Base-by-base conservation (phyloP, 176 grass and related monocot genomes). In the Secale cereale region DNA sequence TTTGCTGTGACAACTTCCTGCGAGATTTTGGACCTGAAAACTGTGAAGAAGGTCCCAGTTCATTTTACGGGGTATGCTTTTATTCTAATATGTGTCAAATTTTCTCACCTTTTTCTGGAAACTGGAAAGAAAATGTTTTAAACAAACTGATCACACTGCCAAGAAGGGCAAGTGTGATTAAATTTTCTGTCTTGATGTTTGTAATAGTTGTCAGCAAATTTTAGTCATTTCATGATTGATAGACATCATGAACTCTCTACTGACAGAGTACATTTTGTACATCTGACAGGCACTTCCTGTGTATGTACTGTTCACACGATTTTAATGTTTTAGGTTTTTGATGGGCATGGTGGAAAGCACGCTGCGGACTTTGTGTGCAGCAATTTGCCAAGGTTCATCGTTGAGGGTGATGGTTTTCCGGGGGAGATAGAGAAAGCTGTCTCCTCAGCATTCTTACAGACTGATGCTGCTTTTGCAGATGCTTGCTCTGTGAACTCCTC, bases 331-430 rank as follows among this genome's bases (percentile, higher is more conserved):
- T 82, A 96, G 97, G 91, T 96, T 81, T 98, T 98, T 91, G 93
- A 98, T 81, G 97, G 97, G 60, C 97, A 98, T 84, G 97, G 97
- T 81, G 97, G 97, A 91, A 98, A 94, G 86, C 88, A 96, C 74
- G 93, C 97, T 77, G 97, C 97, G 35, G 97, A 98, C 76, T 98
- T 94, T 87, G 91, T 91, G 65, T 92, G 91, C 81, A 92, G 64
- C 78, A 93, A 98, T 85, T 80, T 98, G 46, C 89, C 86, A 41
- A 98, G 87, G 86, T 94, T 92, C 86, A 92, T 98, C 13, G 14
- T 91, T 20, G 85, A 92, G 85, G 93, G 94, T 85, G 85, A 87
- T 54, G 88, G 81, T 77, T 98, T 98, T 85, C 93, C 93, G 15
- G 56, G 59, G 78, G 91, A 96, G 60, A 98, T 98, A 41, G 88